phyloP scores from a whole-genome alignment of 495 filamentous ascomycete species.

The Hypoxylon intermedium region DNA sequence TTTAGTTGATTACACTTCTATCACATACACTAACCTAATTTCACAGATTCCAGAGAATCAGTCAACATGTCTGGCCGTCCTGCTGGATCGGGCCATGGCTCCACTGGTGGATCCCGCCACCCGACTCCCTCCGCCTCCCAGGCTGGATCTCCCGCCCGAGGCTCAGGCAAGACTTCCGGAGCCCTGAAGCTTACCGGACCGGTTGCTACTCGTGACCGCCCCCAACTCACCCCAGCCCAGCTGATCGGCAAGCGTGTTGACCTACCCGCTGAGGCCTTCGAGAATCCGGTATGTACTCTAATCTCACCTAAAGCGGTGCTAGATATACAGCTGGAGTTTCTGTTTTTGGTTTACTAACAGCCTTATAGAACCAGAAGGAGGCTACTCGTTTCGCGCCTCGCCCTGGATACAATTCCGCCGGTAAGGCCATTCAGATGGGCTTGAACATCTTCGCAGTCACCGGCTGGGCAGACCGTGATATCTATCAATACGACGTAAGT shows the following conservation, averaged over 20 bases:
- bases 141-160: constrained; percentile 22
- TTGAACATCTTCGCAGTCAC: constrained; percentile 80
- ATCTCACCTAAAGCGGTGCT: too few relatives aligned
- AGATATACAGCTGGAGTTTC: too few relatives aligned
- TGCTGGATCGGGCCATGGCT: constrained; percentile 6
- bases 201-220: constrained; percentile 41
- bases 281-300: constrained; percentile 28
- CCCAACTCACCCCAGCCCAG: constrained; percentile 13
- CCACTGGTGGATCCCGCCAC: background rate
- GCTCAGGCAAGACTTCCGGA: constrained; percentile 6
- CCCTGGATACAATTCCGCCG: constrained; percentile 60
- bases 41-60: background rate
- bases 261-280: constrained; percentile 54
- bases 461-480: constrained; percentile 51
- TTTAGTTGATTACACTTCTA: background rate
- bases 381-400: constrained; percentile 27
- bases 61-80: constrained; percentile 25
- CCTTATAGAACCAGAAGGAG: background rate
- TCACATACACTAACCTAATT: background rate
- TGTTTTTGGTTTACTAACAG: constrained; percentile 4
- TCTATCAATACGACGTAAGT: constrained; percentile 91
- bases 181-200: constrained; percentile 34
- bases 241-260: constrained; percentile 51
- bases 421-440: constrained; percentile 62
- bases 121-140: constrained; percentile 11